phyloP scores from a whole-genome alignment of 1,284 basidiomycete genomes.

The Trichosporon faecale region DNA sequence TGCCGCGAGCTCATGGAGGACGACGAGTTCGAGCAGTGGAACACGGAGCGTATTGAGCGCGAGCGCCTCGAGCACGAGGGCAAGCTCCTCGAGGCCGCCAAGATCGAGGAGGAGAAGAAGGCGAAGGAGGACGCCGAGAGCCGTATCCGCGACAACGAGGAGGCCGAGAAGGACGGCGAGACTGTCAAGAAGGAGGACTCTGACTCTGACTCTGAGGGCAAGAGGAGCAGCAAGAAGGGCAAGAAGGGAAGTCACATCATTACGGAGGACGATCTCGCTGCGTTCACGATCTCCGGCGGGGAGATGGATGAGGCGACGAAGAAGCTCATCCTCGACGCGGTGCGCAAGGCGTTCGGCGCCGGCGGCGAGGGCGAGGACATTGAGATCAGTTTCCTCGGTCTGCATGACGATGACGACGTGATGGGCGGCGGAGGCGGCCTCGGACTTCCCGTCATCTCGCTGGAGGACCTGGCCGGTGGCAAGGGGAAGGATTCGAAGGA shows the following conservation, averaged over 20 bases:
- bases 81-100: constrained; percentile 5
- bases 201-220: neutral
- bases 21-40: constrained; percentile 36
- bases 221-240: neutral
- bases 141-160: constrained; percentile 15
- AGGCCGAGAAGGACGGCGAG: constrained; percentile 9
- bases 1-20: constrained; percentile 48
- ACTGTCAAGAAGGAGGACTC: neutral
- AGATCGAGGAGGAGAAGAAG: constrained; percentile 2
- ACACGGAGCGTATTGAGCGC: constrained; percentile 4
- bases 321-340: neutral
- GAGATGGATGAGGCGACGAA: neutral
- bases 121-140: constrained; percentile 17
- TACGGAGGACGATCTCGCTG: neutral
- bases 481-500: neutral
- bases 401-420: neutral
- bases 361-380: neutral
- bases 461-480: neutral
- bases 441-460: neutral
- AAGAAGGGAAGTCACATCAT: neutral
- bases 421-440: neutral
- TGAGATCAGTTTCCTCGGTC: neutral
- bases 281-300: neutral
- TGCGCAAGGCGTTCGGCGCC: constrained; percentile 7
- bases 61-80: neutral